A percentile compares a stretch with the other conserved stretches of the same genome.
Conservation (phyloP, 805 yeast species). For the Citeromyces matritensis region DNA sequence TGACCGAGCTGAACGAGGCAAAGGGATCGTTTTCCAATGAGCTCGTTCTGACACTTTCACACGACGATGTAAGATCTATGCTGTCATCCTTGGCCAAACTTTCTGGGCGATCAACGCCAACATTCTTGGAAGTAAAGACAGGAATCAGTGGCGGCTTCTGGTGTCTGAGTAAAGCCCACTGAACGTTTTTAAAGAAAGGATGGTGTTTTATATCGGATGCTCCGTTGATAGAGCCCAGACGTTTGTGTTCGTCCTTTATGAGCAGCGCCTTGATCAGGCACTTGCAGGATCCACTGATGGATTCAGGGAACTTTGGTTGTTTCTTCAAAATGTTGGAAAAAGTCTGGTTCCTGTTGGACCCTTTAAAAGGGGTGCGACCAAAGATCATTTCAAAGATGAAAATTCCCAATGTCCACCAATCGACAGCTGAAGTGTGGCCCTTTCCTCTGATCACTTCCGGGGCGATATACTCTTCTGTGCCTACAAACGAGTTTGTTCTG, state of each 20-base stretch:
- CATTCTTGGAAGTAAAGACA: conserved; percentile 21
- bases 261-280: conserved; percentile 66
- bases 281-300: conserved; percentile 64
- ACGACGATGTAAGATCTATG: too few relatives aligned
- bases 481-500: conserved; percentile 95
- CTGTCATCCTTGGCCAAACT: neutral
- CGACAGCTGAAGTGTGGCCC: conserved; percentile 96
- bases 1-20: conserved; percentile 72
- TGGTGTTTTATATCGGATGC: conserved; percentile 92
- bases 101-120: neutral
- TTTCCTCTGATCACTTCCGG: conserved; percentile 96
- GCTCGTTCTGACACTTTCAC: too few relatives aligned
- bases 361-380: conserved; percentile 96
- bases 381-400: conserved; percentile 86
- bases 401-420: conserved; percentile 99
- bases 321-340: conserved; percentile 76
- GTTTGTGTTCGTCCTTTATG: conserved; percentile 75
- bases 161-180: conserved; percentile 91
- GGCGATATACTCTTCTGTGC: conserved; percentile 97
- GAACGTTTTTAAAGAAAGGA: conserved; percentile 78
- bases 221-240: conserved; percentile 86
- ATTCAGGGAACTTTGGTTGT: conserved; percentile 70
- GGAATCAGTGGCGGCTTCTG: conserved; percentile 96
- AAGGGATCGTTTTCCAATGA: conserved; percentile 47
- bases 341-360: conserved; percentile 75